Percentiles rank a stretch among this genome's conserved stretches.
phyloP scores from a whole-genome alignment of 371 early-diverging fungal genomes.

The Rhizopus arrhizus region DNA sequence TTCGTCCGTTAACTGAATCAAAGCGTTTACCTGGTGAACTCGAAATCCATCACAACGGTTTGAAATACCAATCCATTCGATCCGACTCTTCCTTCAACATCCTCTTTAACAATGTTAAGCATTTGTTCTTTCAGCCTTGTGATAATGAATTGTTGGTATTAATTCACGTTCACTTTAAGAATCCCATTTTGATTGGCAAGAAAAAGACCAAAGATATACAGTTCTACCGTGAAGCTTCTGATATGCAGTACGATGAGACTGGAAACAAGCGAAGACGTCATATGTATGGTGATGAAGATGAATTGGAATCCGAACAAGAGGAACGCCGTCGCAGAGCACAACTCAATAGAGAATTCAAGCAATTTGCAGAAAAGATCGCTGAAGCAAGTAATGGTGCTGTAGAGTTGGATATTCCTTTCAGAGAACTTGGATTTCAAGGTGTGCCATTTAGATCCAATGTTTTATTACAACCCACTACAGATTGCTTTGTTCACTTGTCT shows the following conservation, averaged over 20 bases:
- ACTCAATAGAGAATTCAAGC: conserved; percentile 94
- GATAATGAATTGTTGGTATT: conserved; percentile 95
- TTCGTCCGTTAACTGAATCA: conserved; percentile 82
- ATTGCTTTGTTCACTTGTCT: conserved; percentile 96
- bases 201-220: conserved; percentile 99
- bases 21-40: conserved; percentile 91
- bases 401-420: conserved; percentile 93
- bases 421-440: conserved; percentile 96
- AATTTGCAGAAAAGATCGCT: conserved; percentile 91
- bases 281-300: conserved; percentile 96
- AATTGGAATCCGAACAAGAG: conserved; percentile 94
- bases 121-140: conserved; percentile 98
- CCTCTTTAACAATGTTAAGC: conserved; percentile 97
- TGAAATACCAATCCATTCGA: conserved; percentile 87
- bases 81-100: conserved; percentile 87
- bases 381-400: conserved; percentile 82
- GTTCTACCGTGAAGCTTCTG: conserved; percentile 97
- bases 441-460: conserved; percentile 96
- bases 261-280: conserved; percentile 91
- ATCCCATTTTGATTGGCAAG: conserved; percentile 97
- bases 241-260: conserved; percentile 96
- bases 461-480: conserved; percentile 94
- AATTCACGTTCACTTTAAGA: conserved; percentile 95
- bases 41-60: conserved; percentile 93
- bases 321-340: conserved; percentile 84